A percentile compares a stretch with the other conserved stretches of the same genome.
These are phyloP conservation scores for Saccharomycopsis guyanensis DNA, from an alignment of 805 yeast species.

Conservation along the genomic window DNA sequence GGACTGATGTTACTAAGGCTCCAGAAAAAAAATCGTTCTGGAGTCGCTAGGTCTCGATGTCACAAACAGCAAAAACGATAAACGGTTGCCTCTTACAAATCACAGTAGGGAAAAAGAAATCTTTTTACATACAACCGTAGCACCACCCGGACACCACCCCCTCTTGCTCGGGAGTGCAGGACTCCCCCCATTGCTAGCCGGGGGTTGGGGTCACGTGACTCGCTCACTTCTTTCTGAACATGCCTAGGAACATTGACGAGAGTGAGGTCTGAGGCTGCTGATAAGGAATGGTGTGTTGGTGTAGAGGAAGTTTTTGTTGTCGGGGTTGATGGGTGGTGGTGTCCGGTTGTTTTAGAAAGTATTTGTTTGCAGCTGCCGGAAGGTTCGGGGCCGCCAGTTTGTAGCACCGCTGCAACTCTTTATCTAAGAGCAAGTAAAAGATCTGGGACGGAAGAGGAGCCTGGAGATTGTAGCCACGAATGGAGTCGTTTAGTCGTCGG, in stretches of 20 bases:
- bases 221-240: no score
- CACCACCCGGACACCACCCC: neutral
- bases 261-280: neutral
- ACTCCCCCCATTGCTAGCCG: no score
- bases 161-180: no score
- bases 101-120: neutral
- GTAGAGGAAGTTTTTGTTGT: neutral
- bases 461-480: conserved; percentile 54
- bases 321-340: no score
- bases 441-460: conserved; percentile 56
- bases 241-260: neutral
- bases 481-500: conserved; percentile 36
- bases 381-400: conserved; percentile 25
- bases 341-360: neutral
- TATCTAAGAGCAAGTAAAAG: conserved; percentile 39
- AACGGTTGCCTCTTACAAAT: neutral
- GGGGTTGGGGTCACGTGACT: neutral
- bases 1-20: no score
- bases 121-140: no score
- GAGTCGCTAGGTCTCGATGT: no score
- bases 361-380: neutral
- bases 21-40: no score
- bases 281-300: neutral
- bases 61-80: neutral
- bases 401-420: conserved; percentile 37